Base-by-base conservation (phyloP, 2,329 filamentous ascomycete species). In the Beauveria rudraprayagi region DNA sequence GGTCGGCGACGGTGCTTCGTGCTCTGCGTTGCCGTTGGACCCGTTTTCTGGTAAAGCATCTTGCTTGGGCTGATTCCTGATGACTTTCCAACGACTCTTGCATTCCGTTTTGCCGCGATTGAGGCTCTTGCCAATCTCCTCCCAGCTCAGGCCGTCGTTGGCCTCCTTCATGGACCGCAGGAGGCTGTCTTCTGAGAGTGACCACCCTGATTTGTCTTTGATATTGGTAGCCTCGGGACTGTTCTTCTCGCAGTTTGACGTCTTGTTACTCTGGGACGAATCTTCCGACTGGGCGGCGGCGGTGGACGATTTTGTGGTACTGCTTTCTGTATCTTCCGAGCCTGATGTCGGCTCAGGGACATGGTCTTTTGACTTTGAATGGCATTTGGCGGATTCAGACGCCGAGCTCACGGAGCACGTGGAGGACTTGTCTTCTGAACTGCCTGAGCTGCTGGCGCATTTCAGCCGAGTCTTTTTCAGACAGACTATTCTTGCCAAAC, bases 121-220 rank as follows among this genome's bases (percentile, higher is more conserved):
- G 22, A 61, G 37, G 16, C 17, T 44, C 19, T 56, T 50, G n/a
- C 53, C 52, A 37, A 61, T 56, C 5, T 61, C 59, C 5, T 56
- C 52, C 59, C 59, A 61, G 37, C 52, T 65, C 8, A 68, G 60
- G 1, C 51, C 61, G 17, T 68, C 63, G 14, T 64, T 63, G 0
- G 66, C 66, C 34, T 69, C 67, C 60, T 74, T 76, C 71, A 76
- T 73, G 43, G 68, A 67, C 2, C 67, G 61, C 7, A 76, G 69
- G 4, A 73, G 63, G 11, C 64, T 63, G 55, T 76, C 73, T 28
- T 76, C 70, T 0, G 75, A 76, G 9, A 70, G 55, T 10, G 71
- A 67, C 74, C 74, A 5, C 3, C 53, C 59, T 10, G 19, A 22
- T 10, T 9, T 56, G 28, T 5, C 47, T 1, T 26, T 37, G 14